These are phyloP conservation scores for Russula earlei DNA, from an alignment of 768 basidiomycete genomes.

Conservation along the genomic window DNA sequence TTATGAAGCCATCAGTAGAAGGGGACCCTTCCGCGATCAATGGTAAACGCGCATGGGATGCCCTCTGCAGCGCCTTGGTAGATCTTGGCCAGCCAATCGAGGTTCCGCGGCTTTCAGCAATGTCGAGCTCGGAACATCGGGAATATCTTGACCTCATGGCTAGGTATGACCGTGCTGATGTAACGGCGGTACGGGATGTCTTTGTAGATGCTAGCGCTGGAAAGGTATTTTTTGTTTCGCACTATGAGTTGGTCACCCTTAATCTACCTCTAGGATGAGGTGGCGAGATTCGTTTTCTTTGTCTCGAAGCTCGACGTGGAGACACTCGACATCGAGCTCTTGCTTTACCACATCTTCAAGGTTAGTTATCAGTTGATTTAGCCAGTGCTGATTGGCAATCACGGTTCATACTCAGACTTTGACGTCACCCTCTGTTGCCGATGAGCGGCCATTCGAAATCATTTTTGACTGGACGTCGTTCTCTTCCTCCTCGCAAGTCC, in stretches of 20 bases:
- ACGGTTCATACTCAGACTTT: conserved; percentile 35
- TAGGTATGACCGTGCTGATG: conserved; percentile 50
- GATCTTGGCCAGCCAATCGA: conserved; percentile 66
- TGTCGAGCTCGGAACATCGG: conserved; percentile 42
- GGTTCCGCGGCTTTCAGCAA: conserved; percentile 48
- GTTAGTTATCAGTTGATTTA: conserved; percentile 28
- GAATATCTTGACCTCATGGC: conserved; percentile 62
- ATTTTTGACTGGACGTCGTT: conserved; percentile 80
- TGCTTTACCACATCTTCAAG: conserved; percentile 74
- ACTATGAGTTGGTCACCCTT: background rate
- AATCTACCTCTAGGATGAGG: conserved; percentile 29
- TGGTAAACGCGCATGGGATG: conserved; percentile 80
- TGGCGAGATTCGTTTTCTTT: conserved; percentile 50
- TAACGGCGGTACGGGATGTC: conserved; percentile 52
- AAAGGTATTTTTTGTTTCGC: conserved; percentile 29
- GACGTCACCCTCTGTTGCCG: conserved; percentile 36
- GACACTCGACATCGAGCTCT: conserved; percentile 64
- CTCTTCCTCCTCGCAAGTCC: conserved; percentile 63
- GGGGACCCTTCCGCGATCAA: conserved; percentile 44
- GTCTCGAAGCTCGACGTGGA: conserved; percentile 70
- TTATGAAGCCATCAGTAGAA: conserved; percentile 49
- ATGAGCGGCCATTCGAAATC: conserved; percentile 52
- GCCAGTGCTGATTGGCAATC: background rate
- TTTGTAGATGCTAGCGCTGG: conserved; percentile 49
- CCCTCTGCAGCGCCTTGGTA: conserved; percentile 66